phyloP scores from a whole-genome alignment of 345 rosid genomes.

The Anastatica hierochuntica region DNA sequence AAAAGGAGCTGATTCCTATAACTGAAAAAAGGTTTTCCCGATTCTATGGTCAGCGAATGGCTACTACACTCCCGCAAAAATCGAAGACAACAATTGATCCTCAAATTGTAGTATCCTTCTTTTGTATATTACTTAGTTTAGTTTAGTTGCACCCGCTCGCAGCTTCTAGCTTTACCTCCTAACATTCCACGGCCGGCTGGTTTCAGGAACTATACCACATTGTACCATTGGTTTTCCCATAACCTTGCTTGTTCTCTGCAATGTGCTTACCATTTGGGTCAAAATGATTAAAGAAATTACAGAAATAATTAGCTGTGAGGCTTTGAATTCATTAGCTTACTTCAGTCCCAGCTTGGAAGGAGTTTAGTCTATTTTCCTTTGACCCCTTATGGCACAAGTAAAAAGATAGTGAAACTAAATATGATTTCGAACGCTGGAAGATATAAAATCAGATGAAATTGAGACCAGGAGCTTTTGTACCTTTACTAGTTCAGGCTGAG shows the following conservation, averaged over 20 bases:
- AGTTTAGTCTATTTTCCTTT: conserved; percentile 71
- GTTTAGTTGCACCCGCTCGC: background rate
- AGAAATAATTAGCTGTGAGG: background rate
- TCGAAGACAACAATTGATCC: conserved; percentile 1
- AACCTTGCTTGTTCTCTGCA: conserved; percentile 26
- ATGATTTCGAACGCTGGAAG: conserved; percentile 2
- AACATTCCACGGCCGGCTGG: conserved; percentile 23
- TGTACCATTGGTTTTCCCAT: conserved; percentile 28
- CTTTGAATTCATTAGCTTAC: conserved; percentile 29
- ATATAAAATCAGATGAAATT: background rate
- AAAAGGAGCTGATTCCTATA: conserved; percentile 5
- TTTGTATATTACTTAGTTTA: conserved; percentile 9
- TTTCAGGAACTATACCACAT: conserved; percentile 19
- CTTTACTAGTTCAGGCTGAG: conserved; percentile 40
- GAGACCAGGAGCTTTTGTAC: conserved; percentile 27
- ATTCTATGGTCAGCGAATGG: conserved; percentile 30
- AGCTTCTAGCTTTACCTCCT: conserved; percentile 33
- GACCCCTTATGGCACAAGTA: conserved; percentile 57
- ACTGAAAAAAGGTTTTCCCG: background rate
- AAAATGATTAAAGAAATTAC: background rate
- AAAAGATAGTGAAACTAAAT: conserved; percentile 18
- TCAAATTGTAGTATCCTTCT: background rate
- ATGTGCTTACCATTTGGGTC: background rate
- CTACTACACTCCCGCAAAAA: conserved; percentile 42
- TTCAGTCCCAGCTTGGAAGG: conserved; percentile 51